Evolutionary conservation across 2,329 filamentous ascomycete species (phyloP).

Genomic region (Mycocentrospora acerina): DNA sequence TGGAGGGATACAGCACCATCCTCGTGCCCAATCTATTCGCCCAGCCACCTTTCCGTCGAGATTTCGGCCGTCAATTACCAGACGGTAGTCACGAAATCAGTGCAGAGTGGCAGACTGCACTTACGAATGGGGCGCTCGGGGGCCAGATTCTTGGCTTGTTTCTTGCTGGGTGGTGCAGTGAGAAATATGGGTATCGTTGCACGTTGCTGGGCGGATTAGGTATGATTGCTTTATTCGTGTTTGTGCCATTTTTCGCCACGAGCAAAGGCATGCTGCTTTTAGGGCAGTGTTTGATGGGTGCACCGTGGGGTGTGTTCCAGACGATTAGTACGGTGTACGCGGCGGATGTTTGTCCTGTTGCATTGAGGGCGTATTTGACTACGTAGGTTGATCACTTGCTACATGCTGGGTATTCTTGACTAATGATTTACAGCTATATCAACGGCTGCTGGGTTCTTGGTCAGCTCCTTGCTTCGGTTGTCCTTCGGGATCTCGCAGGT

Average conservation of each 20-base stretch:
- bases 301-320: constrained; percentile 46
- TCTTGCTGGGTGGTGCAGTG: constrained; percentile 42
- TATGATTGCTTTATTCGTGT: constrained; percentile 9
- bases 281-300: constrained; percentile 20
- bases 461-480: constrained; percentile 67
- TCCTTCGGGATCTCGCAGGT: constrained; percentile 64
- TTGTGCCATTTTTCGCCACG: constrained; percentile 17
- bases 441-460: constrained; percentile 44
- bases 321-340: constrained; percentile 46
- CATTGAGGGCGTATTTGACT: constrained; percentile 55
- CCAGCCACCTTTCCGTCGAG: constrained; percentile 41
- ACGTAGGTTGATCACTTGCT: constrained; percentile 53
- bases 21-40: constrained; percentile 74
- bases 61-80: constrained; percentile 31
- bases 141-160: constrained; percentile 46
- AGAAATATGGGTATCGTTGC: constrained; percentile 38
- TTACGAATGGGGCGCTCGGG: constrained; percentile 44
- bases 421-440: constrained; percentile 24
- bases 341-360: constrained; percentile 64
- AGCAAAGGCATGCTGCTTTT: constrained; percentile 11
- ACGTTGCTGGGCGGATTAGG: constrained; percentile 15
- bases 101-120: constrained; percentile 44
- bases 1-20: constrained; percentile 83
- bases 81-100: constrained; percentile 36
- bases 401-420: background rate